Base-by-base conservation (phyloP, 805 yeast species). In the Schizosaccharomyces octosporus region DNA sequence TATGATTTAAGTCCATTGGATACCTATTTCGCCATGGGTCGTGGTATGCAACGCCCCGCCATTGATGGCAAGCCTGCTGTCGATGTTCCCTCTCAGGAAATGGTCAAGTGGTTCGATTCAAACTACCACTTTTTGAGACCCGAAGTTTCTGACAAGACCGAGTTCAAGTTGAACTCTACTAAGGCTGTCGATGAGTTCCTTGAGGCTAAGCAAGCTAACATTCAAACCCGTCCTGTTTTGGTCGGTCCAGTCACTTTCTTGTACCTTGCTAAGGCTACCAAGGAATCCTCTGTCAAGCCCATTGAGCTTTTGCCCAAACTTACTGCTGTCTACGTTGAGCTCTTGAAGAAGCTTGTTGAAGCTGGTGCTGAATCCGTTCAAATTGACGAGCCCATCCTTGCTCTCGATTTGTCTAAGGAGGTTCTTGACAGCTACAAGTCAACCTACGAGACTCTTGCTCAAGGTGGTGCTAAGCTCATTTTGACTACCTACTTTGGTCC, bases 51-150 rank as follows among this genome's bases (percentile, higher is more conserved):
- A 80, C 87, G 93, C 78, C 83, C 85, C 76, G 95, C 95, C 68
- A 95, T 93, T 69, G 98, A 93, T 76, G 98, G 27, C 17, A 87
- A 93, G 79, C 83, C 85, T 76, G 95, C 95, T 68, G 95, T 93
- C 69, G 98, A 93, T 76, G 98, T 93, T 65, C 90, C 97, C 66
- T 42, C 61, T 21, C 48, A 63, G 62, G 95, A 93, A 82, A 93
- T 93, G 98, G 98, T 93, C 69, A 93, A 93, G 81, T 93, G 98
- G 98, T 93, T 93, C 70, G 98, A 93, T 78, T 86, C 97, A 67
- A 93, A 93, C 87, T 93, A 93, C 87, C 98, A 93, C 78, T 93
- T 93, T 76, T 97, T 93, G 72, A 87, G 98, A 81, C 98, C 98
- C 76, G 93, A 98, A 68, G 89, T 93, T 81, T 85, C 95, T 63